These are phyloP conservation scores for Botryotinia convoluta DNA, from an alignment of 2,329 filamentous ascomycete genomes.

Conservation along the genomic window DNA sequence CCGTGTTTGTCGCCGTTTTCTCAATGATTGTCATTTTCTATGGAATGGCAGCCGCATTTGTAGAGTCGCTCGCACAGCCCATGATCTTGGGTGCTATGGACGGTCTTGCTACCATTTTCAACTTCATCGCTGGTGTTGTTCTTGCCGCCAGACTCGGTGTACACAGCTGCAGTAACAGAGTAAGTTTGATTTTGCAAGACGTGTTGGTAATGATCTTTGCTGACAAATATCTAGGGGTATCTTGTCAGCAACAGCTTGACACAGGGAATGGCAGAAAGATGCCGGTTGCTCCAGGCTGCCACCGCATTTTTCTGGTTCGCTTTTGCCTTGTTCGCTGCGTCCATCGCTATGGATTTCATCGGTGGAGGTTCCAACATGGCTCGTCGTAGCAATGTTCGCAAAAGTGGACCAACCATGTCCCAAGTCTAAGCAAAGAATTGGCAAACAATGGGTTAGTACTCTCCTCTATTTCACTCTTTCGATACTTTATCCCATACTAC, in stretches of 20 bases:
- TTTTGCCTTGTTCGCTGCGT: constrained; percentile 59
- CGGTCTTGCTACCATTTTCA: constrained; percentile 58
- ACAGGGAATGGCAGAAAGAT: constrained; percentile 61
- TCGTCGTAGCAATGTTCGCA: constrained; percentile 41
- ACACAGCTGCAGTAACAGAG: constrained; percentile 63
- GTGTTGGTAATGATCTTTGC: background rate
- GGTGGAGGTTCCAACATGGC: background rate
- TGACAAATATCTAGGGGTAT: constrained; percentile 38
- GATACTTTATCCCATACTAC: background rate
- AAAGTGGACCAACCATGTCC: constrained; percentile 50
- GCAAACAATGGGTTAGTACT: constrained; percentile 28
- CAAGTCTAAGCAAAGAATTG: constrained; percentile 46
- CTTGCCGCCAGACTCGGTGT: constrained; percentile 66
- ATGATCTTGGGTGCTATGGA: constrained; percentile 57
- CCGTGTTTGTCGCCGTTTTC: constrained; percentile 68
- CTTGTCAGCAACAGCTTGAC: constrained; percentile 55
- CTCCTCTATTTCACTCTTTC: constrained; percentile 23
- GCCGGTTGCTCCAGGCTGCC: constrained; percentile 71
- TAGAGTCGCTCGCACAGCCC: constrained; percentile 50
- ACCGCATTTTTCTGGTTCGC: constrained; percentile 79
- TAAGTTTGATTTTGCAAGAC: constrained; percentile 40
- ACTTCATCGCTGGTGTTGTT: constrained; percentile 67
- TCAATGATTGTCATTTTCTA: constrained; percentile 64
- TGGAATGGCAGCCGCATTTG: constrained; percentile 56
- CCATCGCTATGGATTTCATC: constrained; percentile 48